Conservation (phyloP, 805 yeast species). For the Myxozyma mucilagina region DNA sequence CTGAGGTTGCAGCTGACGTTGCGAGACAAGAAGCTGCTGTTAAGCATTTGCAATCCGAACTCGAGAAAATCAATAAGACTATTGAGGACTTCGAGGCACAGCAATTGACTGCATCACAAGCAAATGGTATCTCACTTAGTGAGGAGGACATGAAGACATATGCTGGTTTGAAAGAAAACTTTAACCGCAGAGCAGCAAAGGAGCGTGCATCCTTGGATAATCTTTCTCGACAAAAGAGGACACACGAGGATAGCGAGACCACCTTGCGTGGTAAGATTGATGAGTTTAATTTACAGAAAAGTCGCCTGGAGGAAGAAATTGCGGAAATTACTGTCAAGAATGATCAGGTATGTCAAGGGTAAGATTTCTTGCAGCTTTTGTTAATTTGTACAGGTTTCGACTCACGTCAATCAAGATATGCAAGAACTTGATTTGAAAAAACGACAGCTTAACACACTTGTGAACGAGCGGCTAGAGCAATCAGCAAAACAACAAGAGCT, state of each 20-base stretch:
- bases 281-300: constrained; percentile 21
- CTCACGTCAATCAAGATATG: constrained; percentile 33
- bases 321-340: constrained; percentile 43
- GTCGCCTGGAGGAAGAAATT: constrained; percentile 39
- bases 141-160: constrained; percentile 59
- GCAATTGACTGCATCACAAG: constrained; percentile 39
- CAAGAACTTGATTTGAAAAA: constrained; percentile 34
- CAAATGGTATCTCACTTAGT: constrained; percentile 45
- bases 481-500: constrained; percentile 54
- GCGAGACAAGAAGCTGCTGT: constrained; percentile 52
- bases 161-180: constrained; percentile 56
- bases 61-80: constrained; percentile 49
- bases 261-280: constrained; percentile 27
- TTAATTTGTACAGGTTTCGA: constrained; percentile 13
- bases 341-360: constrained; percentile 38
- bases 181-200: constrained; percentile 36
- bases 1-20: constrained; percentile 57
- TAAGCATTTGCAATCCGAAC: constrained; percentile 48
- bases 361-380: background rate
- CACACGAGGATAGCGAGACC: constrained; percentile 33
- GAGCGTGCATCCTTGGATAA: constrained; percentile 34
- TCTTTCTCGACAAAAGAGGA: constrained; percentile 32
- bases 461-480: constrained; percentile 32
- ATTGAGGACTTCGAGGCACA: constrained; percentile 44
- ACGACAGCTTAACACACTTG: constrained; percentile 12